Conservation (phyloP, 768 basidiomycete species). For the Mycena leptocephala region DNA sequence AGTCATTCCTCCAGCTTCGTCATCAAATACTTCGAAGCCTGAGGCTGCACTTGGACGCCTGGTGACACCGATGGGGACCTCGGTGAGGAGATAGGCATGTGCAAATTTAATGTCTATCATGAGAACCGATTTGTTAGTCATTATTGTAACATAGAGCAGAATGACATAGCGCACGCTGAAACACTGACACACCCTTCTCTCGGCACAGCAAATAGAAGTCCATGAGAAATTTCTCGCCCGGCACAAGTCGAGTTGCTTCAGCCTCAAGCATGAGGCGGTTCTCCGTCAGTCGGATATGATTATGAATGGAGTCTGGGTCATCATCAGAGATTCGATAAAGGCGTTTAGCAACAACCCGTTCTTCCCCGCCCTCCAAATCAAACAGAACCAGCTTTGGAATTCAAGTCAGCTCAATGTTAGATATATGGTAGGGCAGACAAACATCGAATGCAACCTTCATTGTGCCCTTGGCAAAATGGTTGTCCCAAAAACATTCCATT, state of each 20-base stretch:
- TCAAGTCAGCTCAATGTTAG: neutral
- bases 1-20: no score
- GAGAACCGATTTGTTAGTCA: neutral
- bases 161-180: neutral
- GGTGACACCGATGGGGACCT: conserved; percentile 1
- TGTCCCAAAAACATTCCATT: neutral
- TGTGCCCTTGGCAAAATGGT: conserved; percentile 15
- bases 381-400: conserved; percentile 1
- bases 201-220: neutral
- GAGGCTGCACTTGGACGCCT: conserved; percentile 12
- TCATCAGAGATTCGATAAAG: conserved; percentile 9
- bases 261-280: conserved; percentile 23
- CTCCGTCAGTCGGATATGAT: neutral
- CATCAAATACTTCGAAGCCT: neutral
- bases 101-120: conserved; percentile 13
- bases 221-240: neutral
- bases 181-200: neutral
- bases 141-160: neutral
- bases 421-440: neutral
- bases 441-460: conserved; percentile 19
- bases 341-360: conserved; percentile 16
- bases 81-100: conserved; percentile 1
- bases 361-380: neutral
- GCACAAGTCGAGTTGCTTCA: neutral
- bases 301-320: neutral